These are phyloP conservation scores for Termitomyces titanicus DNA, from an alignment of 768 basidiomycete genomes.

Conservation along the genomic window DNA sequence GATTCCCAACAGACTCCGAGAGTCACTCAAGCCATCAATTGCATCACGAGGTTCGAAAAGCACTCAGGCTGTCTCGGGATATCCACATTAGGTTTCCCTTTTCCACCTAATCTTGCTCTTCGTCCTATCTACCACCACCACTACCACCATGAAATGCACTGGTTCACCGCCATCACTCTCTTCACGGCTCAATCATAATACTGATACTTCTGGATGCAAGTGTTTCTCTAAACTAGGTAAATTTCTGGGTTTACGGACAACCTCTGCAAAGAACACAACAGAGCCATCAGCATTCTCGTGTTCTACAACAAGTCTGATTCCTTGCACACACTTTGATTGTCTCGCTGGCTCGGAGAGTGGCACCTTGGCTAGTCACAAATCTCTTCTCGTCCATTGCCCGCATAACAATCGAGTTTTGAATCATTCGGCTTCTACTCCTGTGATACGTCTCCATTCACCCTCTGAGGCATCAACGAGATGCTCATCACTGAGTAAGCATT, in stretches of 20 bases:
- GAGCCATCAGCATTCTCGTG: not conserved
- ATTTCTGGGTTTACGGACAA: slow-evolving; percentile 6
- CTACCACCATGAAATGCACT: slow-evolving; percentile 2
- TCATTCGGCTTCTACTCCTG: slow-evolving; percentile 12
- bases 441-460: slow-evolving; percentile 1
- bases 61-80: not conserved
- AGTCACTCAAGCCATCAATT: not conserved
- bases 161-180: not conserved
- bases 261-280: not conserved
- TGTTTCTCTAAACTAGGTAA: slow-evolving; percentile 10
- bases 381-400: not conserved
- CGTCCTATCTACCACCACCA: not conserved
- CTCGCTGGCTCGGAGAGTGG: not conserved
- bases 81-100: not conserved
- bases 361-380: not conserved
- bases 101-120: not conserved
- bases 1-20: not conserved
- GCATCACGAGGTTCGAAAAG: slow-evolving; percentile 10
- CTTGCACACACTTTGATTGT: not conserved
- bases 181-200: not conserved
- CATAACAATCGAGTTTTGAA: slow-evolving; percentile 6
- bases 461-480: slow-evolving; percentile 5
- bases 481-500: slow-evolving; percentile 2
- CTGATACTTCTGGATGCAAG: not conserved
- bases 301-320: not conserved